phyloP scores from a whole-genome alignment of 441 rosid genomes.

The Theobroma grandiflorum region DNA sequence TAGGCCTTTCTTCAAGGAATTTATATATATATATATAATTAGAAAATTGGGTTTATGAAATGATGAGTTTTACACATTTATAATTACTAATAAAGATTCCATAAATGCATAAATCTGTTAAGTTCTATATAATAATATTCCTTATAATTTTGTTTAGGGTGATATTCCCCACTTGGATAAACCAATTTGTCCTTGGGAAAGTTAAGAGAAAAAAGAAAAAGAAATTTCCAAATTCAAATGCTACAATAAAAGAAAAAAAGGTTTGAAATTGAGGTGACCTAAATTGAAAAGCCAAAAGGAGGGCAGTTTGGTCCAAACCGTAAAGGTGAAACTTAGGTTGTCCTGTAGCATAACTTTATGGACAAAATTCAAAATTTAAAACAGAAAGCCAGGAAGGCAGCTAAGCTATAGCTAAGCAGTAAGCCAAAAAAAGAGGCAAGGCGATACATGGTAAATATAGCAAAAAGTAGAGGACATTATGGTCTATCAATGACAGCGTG shows the following conservation, averaged over 20 bases:
- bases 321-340: background rate
- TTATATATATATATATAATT: no score
- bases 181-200: background rate
- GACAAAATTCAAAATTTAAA: conserved; percentile 14
- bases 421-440: no score
- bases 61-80: no score
- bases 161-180: no score
- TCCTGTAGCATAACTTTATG: conserved; percentile 1
- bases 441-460: background rate
- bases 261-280: background rate
- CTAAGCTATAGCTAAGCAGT: background rate
- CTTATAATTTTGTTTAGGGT: no score
- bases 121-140: no score
- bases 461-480: background rate
- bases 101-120: no score
- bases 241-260: no score
- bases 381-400: background rate
- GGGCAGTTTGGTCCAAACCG: conserved; percentile 18
- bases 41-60: no score
- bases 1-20: no score
- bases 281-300: background rate
- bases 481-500: conserved; percentile 3
- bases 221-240: background rate
- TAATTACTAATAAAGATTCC: no score
- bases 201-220: background rate